Evolutionary conservation across 805 yeast species (phyloP), one percentile per base, ranked within the genome.

Genomic region (Yarrowia divulgata): DNA sequence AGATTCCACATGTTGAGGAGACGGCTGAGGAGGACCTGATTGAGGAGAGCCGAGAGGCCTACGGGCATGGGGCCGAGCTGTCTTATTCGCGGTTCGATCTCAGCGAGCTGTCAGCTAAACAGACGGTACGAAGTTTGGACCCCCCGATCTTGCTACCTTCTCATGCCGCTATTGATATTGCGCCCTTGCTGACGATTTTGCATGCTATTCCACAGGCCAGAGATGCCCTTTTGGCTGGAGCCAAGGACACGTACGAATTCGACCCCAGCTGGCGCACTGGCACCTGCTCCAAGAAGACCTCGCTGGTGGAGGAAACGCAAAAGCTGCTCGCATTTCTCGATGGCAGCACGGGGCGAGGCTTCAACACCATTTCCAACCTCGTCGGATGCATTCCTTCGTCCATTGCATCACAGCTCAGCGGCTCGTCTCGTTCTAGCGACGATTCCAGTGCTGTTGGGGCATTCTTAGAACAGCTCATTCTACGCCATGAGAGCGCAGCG

Each of bases 121-220:
- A 60, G 35, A 43, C 67, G 32, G 43, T 60, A 4, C 10, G 54
- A 16, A 45, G 40, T 12, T 19, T 46, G 19, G 67, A 60, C 13
- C 72, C 71, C 4, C 73, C 77, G 4, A 34, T 75, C 34, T 54
- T 75, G 42, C 42, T 74, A 19, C 74, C 76, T 12, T 49, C 70
- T 3, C 32, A 58, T 14, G 70, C 69, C 7, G 70, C 73, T 2
- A 60, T 69, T 4, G 69, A 71, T 19, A 55, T 78, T 7, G 76
- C 75, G 2, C 75, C 78, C 1, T 64, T 76, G 45, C 69, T 78
- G 40, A 70, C 71, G 19, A 72, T 78, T 32, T 57, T 76, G 42
- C 79, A 77, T 55, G 46, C 72, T 8, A 75, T 78, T 39, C 80
- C 80, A 2, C 69, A 75, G 19, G 76, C 75, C n/a, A 71, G 80